Evolutionary conservation across 1,139 yeast genomes (phyloP).

Genomic region (Arxiozyma heterogenica): DNA sequence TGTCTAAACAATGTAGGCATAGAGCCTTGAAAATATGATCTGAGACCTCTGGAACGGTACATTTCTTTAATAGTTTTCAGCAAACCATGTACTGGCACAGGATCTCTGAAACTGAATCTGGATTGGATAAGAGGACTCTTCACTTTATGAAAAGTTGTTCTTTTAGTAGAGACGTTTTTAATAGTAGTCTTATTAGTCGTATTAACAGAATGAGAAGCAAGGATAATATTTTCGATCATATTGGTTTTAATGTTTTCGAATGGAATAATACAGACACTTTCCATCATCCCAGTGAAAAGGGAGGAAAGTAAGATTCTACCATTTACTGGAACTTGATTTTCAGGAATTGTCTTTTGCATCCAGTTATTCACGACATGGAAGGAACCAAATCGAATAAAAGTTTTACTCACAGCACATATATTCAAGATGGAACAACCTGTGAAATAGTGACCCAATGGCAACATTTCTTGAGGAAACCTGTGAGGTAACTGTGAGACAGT

Average conservation of each 20-base stretch:
- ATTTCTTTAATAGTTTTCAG: conserved; percentile 53
- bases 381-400: conserved; percentile 60
- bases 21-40: conserved; percentile 77
- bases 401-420: conserved; percentile 66
- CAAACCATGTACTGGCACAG: conserved; percentile 37
- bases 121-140: background rate
- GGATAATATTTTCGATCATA: conserved; percentile 58
- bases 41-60: conserved; percentile 61
- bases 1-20: conserved; percentile 74
- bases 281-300: conserved; percentile 71
- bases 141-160: conserved; percentile 21
- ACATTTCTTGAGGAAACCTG: conserved; percentile 37
- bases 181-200: background rate
- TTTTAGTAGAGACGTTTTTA: conserved; percentile 5
- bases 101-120: background rate
- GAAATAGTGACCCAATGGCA: conserved; percentile 43
- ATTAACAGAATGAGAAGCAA: background rate
- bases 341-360: conserved; percentile 40
- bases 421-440: conserved; percentile 75
- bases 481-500: conserved; percentile 56
- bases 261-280: conserved; percentile 78
- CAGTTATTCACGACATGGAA: conserved; percentile 72
- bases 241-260: conserved; percentile 82
- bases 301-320: conserved; percentile 79
- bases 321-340: conserved; percentile 46